Base-by-base conservation (phyloP, 139 green algal species). In the Pleodorina starrii region DNA sequence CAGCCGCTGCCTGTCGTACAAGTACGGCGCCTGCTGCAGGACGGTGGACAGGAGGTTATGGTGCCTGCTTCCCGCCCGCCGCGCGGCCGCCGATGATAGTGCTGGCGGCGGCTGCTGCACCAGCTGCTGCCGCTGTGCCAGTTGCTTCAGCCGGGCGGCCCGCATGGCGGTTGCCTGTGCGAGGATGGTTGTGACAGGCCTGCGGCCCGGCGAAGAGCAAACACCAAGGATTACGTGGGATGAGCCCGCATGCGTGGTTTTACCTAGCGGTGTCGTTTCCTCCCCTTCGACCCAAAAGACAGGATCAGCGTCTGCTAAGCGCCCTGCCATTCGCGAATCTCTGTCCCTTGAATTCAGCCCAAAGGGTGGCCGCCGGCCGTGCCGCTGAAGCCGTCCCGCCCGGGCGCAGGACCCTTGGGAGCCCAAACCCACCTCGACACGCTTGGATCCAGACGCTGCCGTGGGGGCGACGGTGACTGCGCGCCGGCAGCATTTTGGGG, bases 1-100 rank as follows among this genome's bases (percentile, higher is more conserved):
- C 11, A 96, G 78, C 80, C 94, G 94, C 40, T 91, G 57, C n/a
- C 88, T 36, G 38, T 93, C 89, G 79, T 95, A 96, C 80, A 94
- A 57, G 7, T 91, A 79, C 29, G 94, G 94, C 11, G 36, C 48
- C 27, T 88, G 71, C 32, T 81, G 69, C 54, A 95, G 80, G 38
- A 94, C 74, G 7, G 69, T 38, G 5, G 92, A 94, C 23, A 94
- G 87, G 40, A 43, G 32, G 38, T 94, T 50, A 5, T 68, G 86
- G n/a, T 25, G 75, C 35, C 38, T 84, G 21, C 72, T 42, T 16
- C 11, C 17, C 4, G 40, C 27, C 36, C 38, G 2, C 11, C 86
- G 19, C 1, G 32, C 75, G 35, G 21, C 10, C 10, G 42, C 27
- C 78, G 72, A 19, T 69, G 66, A 0, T 23, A 14, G 11, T n/a